Evolutionary conservation across 2,329 filamentous ascomycete genomes (phyloP).

Genomic region (Xylariaceae sp.): DNA sequence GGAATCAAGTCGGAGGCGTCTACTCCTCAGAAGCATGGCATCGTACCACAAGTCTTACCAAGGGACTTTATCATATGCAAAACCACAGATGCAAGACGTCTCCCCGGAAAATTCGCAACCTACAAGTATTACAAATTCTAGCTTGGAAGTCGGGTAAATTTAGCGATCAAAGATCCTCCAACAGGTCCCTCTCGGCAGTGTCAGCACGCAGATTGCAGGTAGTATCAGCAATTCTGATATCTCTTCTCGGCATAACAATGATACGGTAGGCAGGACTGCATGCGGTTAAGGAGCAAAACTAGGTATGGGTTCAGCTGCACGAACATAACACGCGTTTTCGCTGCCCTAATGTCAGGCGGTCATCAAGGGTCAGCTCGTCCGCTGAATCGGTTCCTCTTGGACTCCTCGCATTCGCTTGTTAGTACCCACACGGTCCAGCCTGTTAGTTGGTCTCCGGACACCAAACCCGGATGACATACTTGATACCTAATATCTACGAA

Average conservation of each 20-base stretch:
- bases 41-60: constrained; percentile 7
- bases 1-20: constrained; percentile 2
- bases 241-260: too few relatives aligned
- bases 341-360: background rate
- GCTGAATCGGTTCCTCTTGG: background rate
- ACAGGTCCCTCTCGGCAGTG: background rate
- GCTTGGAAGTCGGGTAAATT: too few relatives aligned
- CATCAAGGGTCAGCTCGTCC: background rate
- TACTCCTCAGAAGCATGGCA: constrained; percentile 6
- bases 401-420: constrained; percentile 17
- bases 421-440: background rate
- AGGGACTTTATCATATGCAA: background rate
- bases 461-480: background rate
- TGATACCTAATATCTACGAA: background rate
- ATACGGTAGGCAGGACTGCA: background rate
- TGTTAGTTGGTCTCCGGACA: constrained; percentile 1
- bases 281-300: background rate
- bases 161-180: background rate
- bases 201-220: background rate
- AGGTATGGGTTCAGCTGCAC: background rate
- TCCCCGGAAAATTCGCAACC: background rate
- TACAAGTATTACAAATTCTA: too few relatives aligned
- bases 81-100: background rate
- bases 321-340: background rate
- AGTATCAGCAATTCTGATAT: too few relatives aligned